Evolutionary conservation across 2,329 filamentous ascomycete species (phyloP).

Genomic region (Colletotrichum trifolii): DNA sequence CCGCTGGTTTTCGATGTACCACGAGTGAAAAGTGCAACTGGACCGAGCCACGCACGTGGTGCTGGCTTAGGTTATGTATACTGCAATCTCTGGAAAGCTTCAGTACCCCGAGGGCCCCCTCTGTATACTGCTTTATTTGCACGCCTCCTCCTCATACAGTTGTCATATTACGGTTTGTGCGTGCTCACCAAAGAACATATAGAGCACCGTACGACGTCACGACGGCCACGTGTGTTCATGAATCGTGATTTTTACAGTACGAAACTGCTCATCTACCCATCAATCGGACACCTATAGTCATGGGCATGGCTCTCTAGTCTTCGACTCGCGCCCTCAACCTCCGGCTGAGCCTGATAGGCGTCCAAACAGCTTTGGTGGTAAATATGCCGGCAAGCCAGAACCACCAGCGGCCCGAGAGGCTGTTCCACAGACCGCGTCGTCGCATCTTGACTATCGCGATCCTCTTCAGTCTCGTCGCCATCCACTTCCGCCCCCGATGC

Average conservation of each 20-base stretch:
- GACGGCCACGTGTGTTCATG: slow-evolving; percentile 17
- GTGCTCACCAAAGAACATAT: neutral
- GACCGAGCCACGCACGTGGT: no score
- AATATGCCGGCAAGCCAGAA: slow-evolving; percentile 77
- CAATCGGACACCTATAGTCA: slow-evolving; percentile 68
- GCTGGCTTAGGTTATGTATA: no score
- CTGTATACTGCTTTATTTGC: no score
- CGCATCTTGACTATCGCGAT: slow-evolving; percentile 47
- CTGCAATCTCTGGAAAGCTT: no score
- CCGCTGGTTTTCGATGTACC: no score
- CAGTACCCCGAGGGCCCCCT: no score
- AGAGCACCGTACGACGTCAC: no score
- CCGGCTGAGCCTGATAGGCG: slow-evolving; percentile 66
- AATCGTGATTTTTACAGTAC: neutral
- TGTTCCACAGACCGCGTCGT: slow-evolving; percentile 50
- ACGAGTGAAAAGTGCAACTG: no score
- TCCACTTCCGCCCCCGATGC: slow-evolving; percentile 46
- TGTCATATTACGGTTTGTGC: no score
- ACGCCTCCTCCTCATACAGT: no score
- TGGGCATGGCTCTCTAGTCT: slow-evolving; percentile 55
- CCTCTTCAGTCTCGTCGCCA: slow-evolving; percentile 50
- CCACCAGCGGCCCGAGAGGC: slow-evolving; percentile 72
- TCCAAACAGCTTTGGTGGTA: slow-evolving; percentile 78
- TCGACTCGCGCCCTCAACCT: slow-evolving; percentile 52
- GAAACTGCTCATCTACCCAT: slow-evolving; percentile 52